phyloP scores from a whole-genome alignment of 805 yeast species.

The Danielia reshetovae region DNA sequence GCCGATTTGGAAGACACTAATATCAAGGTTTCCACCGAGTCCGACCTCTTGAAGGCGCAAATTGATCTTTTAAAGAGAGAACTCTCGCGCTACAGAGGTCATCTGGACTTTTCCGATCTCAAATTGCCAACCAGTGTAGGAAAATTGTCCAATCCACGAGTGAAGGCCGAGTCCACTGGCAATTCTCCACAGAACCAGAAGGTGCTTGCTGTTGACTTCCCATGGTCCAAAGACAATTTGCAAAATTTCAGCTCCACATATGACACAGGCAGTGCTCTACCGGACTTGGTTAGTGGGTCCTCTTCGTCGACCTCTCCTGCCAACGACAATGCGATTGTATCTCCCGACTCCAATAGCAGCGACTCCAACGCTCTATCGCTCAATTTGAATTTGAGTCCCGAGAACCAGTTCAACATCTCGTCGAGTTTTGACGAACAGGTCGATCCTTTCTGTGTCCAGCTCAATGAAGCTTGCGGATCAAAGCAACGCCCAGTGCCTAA shows the following conservation, averaged over 20 bases:
- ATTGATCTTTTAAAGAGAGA: conserved; percentile 72
- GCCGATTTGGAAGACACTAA: conserved; percentile 66
- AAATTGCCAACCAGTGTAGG: conserved; percentile 19
- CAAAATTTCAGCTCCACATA: not conserved
- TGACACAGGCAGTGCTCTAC: conserved; percentile 15
- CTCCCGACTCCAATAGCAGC: conserved; percentile 25
- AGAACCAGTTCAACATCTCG: conserved; percentile 16
- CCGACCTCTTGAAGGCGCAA: conserved; percentile 70
- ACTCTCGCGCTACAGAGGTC: conserved; percentile 55
- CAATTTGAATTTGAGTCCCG: conserved; percentile 1
- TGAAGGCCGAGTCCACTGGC: not conserved
- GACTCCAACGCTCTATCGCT: conserved; percentile 5
- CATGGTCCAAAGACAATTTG: conserved; percentile 37
- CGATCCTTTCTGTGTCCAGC: conserved; percentile 68
- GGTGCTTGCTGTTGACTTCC: conserved; percentile 41
- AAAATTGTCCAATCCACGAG: conserved; percentile 19
- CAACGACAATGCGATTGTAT: conserved; percentile 32
- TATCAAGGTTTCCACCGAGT: conserved; percentile 63
- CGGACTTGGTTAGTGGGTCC: conserved; percentile 35
- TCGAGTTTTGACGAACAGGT: conserved; percentile 61
- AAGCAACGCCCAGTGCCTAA: conserved; percentile 64
- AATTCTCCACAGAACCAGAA: not conserved
- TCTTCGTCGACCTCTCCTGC: conserved; percentile 37
- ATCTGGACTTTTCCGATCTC: conserved; percentile 25
- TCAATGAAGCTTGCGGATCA: conserved; percentile 82